A percentile compares a stretch with the other conserved stretches of the same genome.
Conservation (phyloP, 1,284 basidiomycete genomes). For the Heterobasidion occidentale region DNA sequence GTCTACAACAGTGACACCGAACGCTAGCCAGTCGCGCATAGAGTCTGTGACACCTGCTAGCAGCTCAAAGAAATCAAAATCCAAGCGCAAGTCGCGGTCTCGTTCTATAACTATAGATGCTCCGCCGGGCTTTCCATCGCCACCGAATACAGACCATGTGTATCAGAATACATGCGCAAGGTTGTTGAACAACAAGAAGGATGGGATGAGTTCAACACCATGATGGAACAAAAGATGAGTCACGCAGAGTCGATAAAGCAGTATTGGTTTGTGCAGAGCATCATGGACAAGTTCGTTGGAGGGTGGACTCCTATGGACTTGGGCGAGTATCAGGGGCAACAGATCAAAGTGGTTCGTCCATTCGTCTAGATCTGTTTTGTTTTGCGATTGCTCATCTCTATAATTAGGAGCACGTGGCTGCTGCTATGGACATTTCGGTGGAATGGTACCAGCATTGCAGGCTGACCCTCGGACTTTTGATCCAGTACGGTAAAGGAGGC, state of each 20-base stretch:
- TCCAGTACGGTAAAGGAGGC: constrained; percentile 50
- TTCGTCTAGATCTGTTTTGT: not conserved
- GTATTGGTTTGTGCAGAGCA: constrained; percentile 21
- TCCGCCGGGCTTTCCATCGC: too few species aligned
- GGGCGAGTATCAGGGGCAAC: constrained; percentile 10
- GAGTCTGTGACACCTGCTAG: too few species aligned
- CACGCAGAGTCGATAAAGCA: constrained; percentile 17
- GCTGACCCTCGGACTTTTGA: constrained; percentile 42
- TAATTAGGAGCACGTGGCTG: constrained; percentile 44
- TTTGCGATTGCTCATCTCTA: constrained; percentile 1
- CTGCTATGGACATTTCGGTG: constrained; percentile 38
- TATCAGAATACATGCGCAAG: not conserved
- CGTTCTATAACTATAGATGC: too few species aligned
- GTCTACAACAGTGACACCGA: too few species aligned
- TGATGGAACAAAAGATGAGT: constrained; percentile 11
- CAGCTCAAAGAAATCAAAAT: too few species aligned
- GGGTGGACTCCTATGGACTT: constrained; percentile 15
- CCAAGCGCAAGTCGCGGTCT: too few species aligned
- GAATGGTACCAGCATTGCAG: constrained; percentile 38
- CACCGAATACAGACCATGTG: not conserved
- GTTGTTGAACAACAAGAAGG: not conserved
- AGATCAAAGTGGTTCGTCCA: constrained; percentile 18
- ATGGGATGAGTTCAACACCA: constrained; percentile 18
- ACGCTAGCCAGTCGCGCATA: too few species aligned
- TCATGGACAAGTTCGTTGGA: constrained; percentile 17